Conservation (phyloP, 2,329 filamentous ascomycete species). For the Diaporthe sp. region DNA sequence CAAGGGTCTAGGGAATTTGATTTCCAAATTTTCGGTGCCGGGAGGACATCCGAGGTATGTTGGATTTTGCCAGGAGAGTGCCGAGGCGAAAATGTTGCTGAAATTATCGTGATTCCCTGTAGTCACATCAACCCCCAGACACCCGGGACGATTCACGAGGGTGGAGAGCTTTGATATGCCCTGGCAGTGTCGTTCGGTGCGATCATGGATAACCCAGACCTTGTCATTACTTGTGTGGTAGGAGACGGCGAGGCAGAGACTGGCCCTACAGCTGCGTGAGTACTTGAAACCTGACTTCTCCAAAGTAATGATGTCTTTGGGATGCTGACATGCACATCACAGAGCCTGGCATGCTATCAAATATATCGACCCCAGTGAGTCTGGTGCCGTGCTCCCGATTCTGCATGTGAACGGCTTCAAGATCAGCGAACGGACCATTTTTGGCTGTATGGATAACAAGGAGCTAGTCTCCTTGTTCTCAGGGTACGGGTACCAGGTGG, state of each 20-base stretch:
- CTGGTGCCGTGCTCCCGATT: too few relatives aligned
- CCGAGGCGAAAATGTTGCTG: background rate
- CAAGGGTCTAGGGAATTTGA: constrained; percentile 67
- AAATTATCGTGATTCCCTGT: background rate
- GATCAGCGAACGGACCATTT: constrained; percentile 75
- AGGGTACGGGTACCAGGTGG: constrained; percentile 73
- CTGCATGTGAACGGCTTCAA: too few relatives aligned
- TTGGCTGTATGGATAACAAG: constrained; percentile 76
- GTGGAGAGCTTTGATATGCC: constrained; percentile 76
- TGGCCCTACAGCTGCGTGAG: constrained; percentile 71
- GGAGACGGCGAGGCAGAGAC: constrained; percentile 75
- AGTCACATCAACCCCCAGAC: constrained; percentile 77
- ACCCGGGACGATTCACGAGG: constrained; percentile 75
- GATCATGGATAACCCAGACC: constrained; percentile 74
- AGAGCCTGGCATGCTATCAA: too few relatives aligned
- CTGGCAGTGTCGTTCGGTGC: constrained; percentile 74
- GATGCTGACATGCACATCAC: background rate
- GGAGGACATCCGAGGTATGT: constrained; percentile 66
- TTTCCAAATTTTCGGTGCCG: constrained; percentile 71
- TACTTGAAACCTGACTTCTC: constrained; percentile 28
- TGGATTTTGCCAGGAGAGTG: background rate
- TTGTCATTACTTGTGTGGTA: constrained; percentile 70
- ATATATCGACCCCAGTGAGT: too few relatives aligned
- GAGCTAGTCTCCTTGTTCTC: constrained; percentile 70
- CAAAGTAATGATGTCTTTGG: background rate